Base-by-base conservation (phyloP, 352 stramenopile species). In the Detonula confervacea region DNA sequence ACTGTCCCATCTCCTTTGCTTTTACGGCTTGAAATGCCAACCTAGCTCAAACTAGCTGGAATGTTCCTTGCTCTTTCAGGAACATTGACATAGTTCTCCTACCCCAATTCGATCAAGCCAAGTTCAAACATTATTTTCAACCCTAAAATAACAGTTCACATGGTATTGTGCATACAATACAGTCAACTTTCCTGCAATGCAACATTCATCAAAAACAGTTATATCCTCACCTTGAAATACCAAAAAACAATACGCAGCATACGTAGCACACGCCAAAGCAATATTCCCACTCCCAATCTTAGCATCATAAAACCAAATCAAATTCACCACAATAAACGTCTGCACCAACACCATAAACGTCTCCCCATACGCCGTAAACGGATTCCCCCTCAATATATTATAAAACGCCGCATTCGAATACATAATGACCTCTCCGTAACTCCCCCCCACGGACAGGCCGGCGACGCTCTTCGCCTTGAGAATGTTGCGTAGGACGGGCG, bases 281-380 rank as follows among this genome's bases (percentile, higher is more conserved):
- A 81, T 77, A 37, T 88, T 71, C 37, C 54, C 3, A 22, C 27
- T 46, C 9, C 47, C 51, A 22, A 87, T 42, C 9, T 60, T 71
- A 27, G 54, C 39, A 8, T 74, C 69, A n/a, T 56, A 88, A 9
- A 72, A 51, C 86, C 85, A 92, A 55, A 88, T 70, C 44, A 91
- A 54, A 0, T 52, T 25, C 14, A 87, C 51, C 12, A 92, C 61
- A 12, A 83, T 33, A 18, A 87, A 60, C 16, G 83, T 87, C 66
- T 92, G 87, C 30, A 87, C 33, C 25, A 86, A 39, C 9, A 93
- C 64, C 11, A 77, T 78, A 6, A 87, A 69, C 14, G 87, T 90
- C 77, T 93, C 87, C 25, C 87, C 87, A 65, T 90, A 93, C 0
- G 87, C 77, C 22, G 84, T 89, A 39, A 93, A 90, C 0, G 88